Conservation (phyloP, 306 rosid genomes). For the Sphenostylis stenocarpa region DNA sequence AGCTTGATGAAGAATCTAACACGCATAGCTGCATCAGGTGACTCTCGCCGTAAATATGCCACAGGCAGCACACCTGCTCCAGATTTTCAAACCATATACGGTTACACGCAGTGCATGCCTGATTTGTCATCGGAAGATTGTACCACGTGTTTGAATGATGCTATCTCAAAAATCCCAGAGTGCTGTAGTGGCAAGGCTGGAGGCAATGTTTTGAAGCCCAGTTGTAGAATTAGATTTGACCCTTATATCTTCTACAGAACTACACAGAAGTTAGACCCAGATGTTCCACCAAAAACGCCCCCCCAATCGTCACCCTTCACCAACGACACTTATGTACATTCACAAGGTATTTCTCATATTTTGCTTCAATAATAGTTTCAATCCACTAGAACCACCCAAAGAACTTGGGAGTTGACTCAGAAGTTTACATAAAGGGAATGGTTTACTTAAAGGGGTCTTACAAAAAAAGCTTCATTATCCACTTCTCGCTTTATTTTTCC, state of each 20-base stretch:
- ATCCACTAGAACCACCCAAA: not conserved
- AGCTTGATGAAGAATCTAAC: not conserved
- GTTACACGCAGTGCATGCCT: constrained; percentile 42
- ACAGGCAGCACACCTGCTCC: not conserved
- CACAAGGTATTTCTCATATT: not conserved
- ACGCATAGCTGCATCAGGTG: not conserved
- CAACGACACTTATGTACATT: not conserved
- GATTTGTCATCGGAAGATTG: constrained; percentile 29
- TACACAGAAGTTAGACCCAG: not conserved
- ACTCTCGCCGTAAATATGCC: not conserved
- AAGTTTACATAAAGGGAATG: no score
- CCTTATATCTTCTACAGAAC: not conserved
- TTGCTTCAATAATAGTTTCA: not conserved
- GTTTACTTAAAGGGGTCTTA: no score
- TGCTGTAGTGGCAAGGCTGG: constrained; percentile 25
- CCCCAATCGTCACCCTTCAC: not conserved
- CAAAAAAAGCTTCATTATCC: no score
- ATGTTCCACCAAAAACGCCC: not conserved
- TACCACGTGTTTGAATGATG: not conserved
- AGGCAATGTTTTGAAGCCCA: constrained; percentile 23
- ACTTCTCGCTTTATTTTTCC: not conserved
- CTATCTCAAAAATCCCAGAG: not conserved
- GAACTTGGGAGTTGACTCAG: not conserved
- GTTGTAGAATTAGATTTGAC: constrained; percentile 35
- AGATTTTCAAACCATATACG: not conserved